phyloP scores from a whole-genome alignment of 2,329 filamentous ascomycete species.

The Ampelomyces quisqualis region DNA sequence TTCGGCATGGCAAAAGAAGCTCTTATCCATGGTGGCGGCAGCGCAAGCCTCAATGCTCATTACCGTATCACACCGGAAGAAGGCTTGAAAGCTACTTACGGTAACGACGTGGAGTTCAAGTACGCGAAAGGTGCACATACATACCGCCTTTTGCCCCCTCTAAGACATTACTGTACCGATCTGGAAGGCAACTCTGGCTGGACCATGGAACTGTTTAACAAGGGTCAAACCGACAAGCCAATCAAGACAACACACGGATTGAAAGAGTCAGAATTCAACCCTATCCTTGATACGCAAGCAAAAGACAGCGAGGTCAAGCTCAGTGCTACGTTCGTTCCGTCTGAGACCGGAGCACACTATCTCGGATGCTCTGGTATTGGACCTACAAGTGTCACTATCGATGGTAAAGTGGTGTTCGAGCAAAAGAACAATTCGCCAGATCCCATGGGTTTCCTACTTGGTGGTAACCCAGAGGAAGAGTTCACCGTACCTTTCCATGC shows the following conservation, averaged over 20 bases:
- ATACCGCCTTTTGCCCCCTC: constrained; percentile 37
- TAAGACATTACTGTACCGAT: constrained; percentile 30
- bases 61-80: constrained; percentile 32
- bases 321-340: constrained; percentile 26
- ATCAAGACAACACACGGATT: constrained; percentile 23
- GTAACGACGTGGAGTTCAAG: constrained; percentile 33
- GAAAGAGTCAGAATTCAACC: constrained; percentile 30
- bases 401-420: constrained; percentile 30
- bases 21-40: constrained; percentile 39
- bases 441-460: constrained; percentile 66
- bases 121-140: constrained; percentile 39
- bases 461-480: constrained; percentile 64
- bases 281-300: constrained; percentile 25
- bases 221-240: constrained; percentile 24
- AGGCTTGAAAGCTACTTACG: constrained; percentile 29
- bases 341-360: constrained; percentile 33
- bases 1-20: constrained; percentile 65
- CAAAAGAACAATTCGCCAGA: constrained; percentile 55
- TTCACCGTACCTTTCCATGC: constrained; percentile 60
- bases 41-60: constrained; percentile 30
- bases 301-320: constrained; percentile 29
- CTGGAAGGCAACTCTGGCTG: constrained; percentile 33
- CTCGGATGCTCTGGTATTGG: constrained; percentile 39
- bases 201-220: constrained; percentile 33
- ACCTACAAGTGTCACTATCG: constrained; percentile 32